These are phyloP conservation scores for Isabelozyma gotoi DNA, from an alignment of 805 yeast genomes.

Conservation along the genomic window DNA sequence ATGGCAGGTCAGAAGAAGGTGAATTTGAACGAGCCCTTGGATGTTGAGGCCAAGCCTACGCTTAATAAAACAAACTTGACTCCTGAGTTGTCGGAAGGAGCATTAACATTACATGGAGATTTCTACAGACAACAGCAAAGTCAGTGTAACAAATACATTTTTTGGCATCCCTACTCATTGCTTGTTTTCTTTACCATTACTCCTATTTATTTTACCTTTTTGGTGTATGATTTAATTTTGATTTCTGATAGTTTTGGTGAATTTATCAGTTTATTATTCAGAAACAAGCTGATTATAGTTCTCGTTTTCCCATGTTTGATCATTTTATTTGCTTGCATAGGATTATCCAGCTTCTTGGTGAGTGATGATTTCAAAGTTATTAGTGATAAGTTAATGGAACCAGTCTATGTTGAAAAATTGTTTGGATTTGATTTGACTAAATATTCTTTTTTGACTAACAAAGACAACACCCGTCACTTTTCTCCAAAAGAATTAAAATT, in stretches of 20 bases:
- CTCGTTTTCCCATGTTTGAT: slow-evolving; percentile 33
- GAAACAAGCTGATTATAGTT: not conserved
- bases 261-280: slow-evolving; percentile 18
- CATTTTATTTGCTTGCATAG: slow-evolving; percentile 33
- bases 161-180: slow-evolving; percentile 47
- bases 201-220: slow-evolving; percentile 17
- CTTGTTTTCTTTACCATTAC: slow-evolving; percentile 18
- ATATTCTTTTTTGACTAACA: slow-evolving; percentile 37
- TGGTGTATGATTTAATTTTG: slow-evolving; percentile 28
- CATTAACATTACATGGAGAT: slow-evolving; percentile 64
- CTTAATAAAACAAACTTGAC: slow-evolving; percentile 48
- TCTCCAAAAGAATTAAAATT: slow-evolving; percentile 20
- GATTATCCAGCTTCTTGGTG: slow-evolving; percentile 38
- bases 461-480: slow-evolving; percentile 13
- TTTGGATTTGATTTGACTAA: slow-evolving; percentile 55
- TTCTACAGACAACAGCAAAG: slow-evolving; percentile 50
- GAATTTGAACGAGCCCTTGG: slow-evolving; percentile 55
- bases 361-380: slow-evolving; percentile 49
- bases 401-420: slow-evolving; percentile 22
- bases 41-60: slow-evolving; percentile 49
- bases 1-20: slow-evolving; percentile 52
- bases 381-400: slow-evolving; percentile 25
- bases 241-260: slow-evolving; percentile 30
- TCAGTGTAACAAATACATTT: slow-evolving; percentile 41
- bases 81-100: slow-evolving; percentile 61